These are phyloP conservation scores for Ceratocystiopsis sp. DNA, from an alignment of 2,329 filamentous ascomycete genomes.

Conservation along the genomic window DNA sequence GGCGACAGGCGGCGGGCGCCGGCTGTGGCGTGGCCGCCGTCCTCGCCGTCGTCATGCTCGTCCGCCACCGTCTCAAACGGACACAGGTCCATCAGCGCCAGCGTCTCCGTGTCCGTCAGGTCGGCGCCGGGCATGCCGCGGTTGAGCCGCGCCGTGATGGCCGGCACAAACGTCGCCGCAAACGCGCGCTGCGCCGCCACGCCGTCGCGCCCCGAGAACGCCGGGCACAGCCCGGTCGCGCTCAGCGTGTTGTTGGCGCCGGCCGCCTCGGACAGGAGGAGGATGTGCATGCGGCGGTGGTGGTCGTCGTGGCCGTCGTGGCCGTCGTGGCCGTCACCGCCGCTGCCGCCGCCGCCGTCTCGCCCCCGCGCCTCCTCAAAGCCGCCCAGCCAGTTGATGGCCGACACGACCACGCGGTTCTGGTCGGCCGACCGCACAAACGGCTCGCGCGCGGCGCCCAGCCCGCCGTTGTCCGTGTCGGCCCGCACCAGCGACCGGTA, in stretches of 20 bases:
- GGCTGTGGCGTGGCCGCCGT: not conserved
- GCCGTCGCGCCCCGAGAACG: conserved; percentile 45
- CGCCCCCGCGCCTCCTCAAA: conserved; percentile 40
- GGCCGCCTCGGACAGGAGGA: conserved; percentile 51
- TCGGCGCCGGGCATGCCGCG: conserved; percentile 48
- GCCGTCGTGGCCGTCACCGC: conserved; percentile 8
- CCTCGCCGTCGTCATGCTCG: conserved; percentile 16
- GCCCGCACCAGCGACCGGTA: conserved; percentile 43
- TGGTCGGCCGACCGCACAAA: conserved; percentile 27
- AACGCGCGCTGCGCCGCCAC: conserved; percentile 37
- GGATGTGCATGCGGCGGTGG: conserved; percentile 19
- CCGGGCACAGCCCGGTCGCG: conserved; percentile 47
- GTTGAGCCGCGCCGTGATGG: conserved; percentile 55
- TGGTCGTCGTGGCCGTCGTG: conserved; percentile 11
- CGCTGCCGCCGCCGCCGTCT: conserved; percentile 10
- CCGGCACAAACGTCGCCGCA: conserved; percentile 43
- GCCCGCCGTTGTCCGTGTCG: not conserved
- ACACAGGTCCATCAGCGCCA: conserved; percentile 76
- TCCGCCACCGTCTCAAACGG: conserved; percentile 67
- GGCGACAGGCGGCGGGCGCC: conserved; percentile 29
- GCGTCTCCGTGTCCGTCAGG: conserved; percentile 42
- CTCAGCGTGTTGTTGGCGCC: conserved; percentile 68
- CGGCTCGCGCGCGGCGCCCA: conserved; percentile 23
- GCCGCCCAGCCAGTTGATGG: conserved; percentile 56
- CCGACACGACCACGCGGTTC: conserved; percentile 35